phyloP scores from a whole-genome alignment of 805 yeast species.

The Candida corydali region DNA sequence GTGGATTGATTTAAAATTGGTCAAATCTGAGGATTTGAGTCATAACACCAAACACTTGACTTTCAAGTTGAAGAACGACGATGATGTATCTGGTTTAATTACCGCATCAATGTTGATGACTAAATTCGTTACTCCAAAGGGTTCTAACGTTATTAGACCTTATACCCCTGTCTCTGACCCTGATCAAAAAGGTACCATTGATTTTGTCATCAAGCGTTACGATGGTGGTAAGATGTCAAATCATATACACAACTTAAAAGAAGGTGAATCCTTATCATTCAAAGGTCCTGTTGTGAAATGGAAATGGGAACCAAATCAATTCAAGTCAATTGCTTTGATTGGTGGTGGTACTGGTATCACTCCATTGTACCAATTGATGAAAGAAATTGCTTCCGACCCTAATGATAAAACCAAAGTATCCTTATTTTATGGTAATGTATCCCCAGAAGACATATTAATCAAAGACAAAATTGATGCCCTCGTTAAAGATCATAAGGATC shows the following conservation, averaged over 20 bases:
- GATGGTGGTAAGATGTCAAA: conserved; percentile 79
- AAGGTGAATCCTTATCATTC: conserved; percentile 78
- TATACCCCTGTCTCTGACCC: conserved; percentile 82
- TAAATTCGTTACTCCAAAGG: conserved; percentile 79
- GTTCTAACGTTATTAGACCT: conserved; percentile 81
- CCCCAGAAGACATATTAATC: conserved; percentile 77
- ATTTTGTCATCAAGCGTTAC: conserved; percentile 80
- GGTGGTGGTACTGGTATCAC: conserved; percentile 99
- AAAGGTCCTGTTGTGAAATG: conserved; percentile 94
- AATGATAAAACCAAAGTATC: conserved; percentile 85
- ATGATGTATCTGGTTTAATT: conserved; percentile 68
- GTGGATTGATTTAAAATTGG: conserved; percentile 68
- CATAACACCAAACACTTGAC: conserved; percentile 64
- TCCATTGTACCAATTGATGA: conserved; percentile 85
- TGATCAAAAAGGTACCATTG: conserved; percentile 67
- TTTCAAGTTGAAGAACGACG: conserved; percentile 64
- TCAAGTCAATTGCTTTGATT: conserved; percentile 70
- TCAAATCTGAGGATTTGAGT: conserved; percentile 47
- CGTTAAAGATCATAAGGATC: conserved; percentile 67
- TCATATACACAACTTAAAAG: conserved; percentile 67
- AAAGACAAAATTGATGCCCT: conserved; percentile 71
- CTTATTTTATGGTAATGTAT: conserved; percentile 74
- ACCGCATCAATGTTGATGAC: conserved; percentile 79
- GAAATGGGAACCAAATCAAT: conserved; percentile 85
- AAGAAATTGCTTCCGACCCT: conserved; percentile 73